phyloP scores from a whole-genome alignment of 208 protist genomes.

The Leishmania aethiopica region DNA sequence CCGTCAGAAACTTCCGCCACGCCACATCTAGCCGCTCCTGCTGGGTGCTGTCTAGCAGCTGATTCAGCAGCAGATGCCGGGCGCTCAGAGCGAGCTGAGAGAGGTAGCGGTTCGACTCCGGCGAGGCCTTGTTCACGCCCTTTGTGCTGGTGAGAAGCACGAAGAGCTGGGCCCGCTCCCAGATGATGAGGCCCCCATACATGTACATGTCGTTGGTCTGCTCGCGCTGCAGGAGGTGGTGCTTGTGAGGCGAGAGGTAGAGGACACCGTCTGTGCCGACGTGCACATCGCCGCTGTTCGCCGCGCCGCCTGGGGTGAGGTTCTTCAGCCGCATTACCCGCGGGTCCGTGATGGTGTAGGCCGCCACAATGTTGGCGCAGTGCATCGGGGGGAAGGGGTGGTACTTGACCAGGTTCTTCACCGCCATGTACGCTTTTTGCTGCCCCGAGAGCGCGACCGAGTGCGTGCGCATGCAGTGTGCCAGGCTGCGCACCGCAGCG shows the following conservation, averaged over 20 bases:
- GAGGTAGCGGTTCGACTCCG: conserved; percentile 45
- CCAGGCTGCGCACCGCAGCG: conserved; percentile 54
- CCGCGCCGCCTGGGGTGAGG: conserved; percentile 26
- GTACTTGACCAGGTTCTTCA: conserved; percentile 73
- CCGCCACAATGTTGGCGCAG: conserved; percentile 54
- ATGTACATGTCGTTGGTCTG: conserved; percentile 45
- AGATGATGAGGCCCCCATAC: conserved; percentile 71
- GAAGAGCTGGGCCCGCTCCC: conserved; percentile 67
- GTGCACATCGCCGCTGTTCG: conserved; percentile 25
- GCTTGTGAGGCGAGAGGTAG: conserved; percentile 27
- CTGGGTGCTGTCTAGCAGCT: conserved; percentile 76
- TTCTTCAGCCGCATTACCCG: conserved; percentile 59
- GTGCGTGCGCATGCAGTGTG: conserved; percentile 32
- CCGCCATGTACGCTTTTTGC: conserved; percentile 41
- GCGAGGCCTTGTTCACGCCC: conserved; percentile 15
- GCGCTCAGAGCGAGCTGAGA: conserved; percentile 42
- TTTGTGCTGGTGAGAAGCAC: conserved; percentile 51
- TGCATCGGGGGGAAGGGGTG: conserved; percentile 71
- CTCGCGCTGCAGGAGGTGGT: conserved; percentile 29
- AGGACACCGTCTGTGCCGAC: conserved; percentile 25
- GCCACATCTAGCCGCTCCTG: conserved; percentile 64
- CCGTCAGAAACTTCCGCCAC: conserved; percentile 49
- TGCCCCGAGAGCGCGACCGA: conserved; percentile 45
- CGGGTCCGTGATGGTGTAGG: conserved; percentile 68
- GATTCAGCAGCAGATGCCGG: conserved; percentile 53